These are phyloP conservation scores for Xylariaceae sp. DNA, from an alignment of 2,329 filamentous ascomycete species.

Conservation along the genomic window DNA sequence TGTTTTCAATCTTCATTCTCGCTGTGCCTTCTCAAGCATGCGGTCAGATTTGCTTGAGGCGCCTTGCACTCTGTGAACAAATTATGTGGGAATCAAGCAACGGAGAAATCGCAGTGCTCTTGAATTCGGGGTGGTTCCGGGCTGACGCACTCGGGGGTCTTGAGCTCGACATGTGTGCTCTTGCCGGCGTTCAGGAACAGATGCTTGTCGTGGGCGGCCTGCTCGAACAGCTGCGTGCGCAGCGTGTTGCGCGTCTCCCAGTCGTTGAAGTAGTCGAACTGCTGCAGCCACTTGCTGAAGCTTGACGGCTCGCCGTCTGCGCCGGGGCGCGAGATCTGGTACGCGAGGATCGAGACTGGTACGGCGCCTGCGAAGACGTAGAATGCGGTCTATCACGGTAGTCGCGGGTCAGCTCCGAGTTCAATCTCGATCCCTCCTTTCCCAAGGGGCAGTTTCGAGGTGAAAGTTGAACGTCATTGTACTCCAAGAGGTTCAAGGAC, in stretches of 20 bases:
- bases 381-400: constrained; percentile 52
- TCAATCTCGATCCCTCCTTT: neutral
- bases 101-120: neutral
- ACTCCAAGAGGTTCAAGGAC: neutral
- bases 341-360: constrained; percentile 52
- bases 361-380: constrained; percentile 53
- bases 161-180: constrained; percentile 57
- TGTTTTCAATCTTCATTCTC: neutral
- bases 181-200: constrained; percentile 55
- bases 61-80: neutral
- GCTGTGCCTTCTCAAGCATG: neutral
- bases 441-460: too few species aligned
- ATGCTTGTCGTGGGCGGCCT: constrained; percentile 63
- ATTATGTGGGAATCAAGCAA: neutral
- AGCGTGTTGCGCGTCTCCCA: constrained; percentile 60
- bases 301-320: constrained; percentile 57
- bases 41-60: too few species aligned
- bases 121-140: neutral
- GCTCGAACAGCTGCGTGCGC: constrained; percentile 58
- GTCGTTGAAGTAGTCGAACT: constrained; percentile 53
- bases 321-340: constrained; percentile 56
- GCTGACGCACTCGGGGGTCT: constrained; percentile 61
- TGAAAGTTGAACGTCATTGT: too few species aligned
- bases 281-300: constrained; percentile 53
- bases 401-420: constrained; percentile 9